phyloP scores from a whole-genome alignment of 2,329 filamentous ascomycete genomes.

The Fusarium sp. region DNA sequence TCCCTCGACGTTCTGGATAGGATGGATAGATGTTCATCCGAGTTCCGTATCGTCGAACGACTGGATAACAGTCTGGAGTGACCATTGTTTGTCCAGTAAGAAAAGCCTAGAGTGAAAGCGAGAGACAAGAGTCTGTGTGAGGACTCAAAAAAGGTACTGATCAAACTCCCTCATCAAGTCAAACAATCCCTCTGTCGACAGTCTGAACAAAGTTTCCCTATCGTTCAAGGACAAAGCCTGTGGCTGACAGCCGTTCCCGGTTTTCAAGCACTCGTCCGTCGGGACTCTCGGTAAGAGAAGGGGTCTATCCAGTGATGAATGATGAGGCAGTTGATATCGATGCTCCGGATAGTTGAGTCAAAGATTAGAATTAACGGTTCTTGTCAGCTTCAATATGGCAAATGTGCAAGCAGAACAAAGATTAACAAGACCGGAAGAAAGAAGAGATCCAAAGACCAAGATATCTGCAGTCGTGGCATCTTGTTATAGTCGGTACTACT shows the following conservation, averaged over 20 bases:
- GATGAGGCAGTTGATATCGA: not conserved
- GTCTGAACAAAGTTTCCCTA: not conserved
- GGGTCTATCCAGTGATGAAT: conserved; percentile 9
- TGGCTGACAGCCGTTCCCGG: conserved; percentile 11
- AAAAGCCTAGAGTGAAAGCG: not conserved
- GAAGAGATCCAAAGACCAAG: conserved; percentile 14
- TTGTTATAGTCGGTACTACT: conserved; percentile 43
- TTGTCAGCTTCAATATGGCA: conserved; percentile 3
- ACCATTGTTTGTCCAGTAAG: conserved; percentile 32
- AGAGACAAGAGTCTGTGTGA: conserved; percentile 4
- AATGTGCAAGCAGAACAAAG: not conserved
- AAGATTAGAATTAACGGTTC: conserved; percentile 5
- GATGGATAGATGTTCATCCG: conserved; percentile 35
- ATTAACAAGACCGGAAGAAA: conserved; percentile 15
- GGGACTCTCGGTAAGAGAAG: conserved; percentile 9
- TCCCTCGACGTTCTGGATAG: conserved; percentile 38
- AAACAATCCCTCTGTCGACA: conserved; percentile 1
- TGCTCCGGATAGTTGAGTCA: not conserved
- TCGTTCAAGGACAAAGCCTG: conserved; percentile 8
- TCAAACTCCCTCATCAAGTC: conserved; percentile 27
- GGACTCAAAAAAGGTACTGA: not conserved
- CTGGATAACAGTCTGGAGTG: conserved; percentile 35
- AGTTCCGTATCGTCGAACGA: conserved; percentile 31
- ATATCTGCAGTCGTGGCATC: conserved; percentile 36
- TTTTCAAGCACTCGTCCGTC: conserved; percentile 35